Percentiles rank a stretch among this genome's conserved stretches.
These are phyloP conservation scores for Saposhnikovia divaricata DNA, from an alignment of 129 eudicot genomes.

Conservation along the genomic window DNA sequence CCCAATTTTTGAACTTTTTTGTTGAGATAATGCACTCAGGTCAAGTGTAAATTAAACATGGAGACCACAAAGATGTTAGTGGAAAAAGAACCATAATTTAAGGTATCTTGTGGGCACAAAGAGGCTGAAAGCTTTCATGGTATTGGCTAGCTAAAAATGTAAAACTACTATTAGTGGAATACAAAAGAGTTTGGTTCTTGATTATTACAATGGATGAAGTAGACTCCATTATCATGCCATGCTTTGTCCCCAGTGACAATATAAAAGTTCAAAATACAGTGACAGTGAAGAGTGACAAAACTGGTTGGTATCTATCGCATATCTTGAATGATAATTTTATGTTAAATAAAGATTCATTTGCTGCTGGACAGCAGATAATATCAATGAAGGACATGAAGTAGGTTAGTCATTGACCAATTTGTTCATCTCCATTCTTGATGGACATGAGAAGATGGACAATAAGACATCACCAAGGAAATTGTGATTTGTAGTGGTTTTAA, in stretches of 20 bases:
- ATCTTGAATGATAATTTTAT: background rate
- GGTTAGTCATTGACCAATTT: background rate
- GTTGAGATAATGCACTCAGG: background rate
- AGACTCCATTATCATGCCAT: slow-evolving; percentile 17
- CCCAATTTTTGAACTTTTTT: background rate
- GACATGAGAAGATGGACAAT: background rate
- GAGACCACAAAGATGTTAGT: background rate
- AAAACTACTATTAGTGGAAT: background rate
- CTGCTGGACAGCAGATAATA: slow-evolving; percentile 2
- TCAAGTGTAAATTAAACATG: background rate
- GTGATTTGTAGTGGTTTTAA: background rate
- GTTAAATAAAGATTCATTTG: background rate
- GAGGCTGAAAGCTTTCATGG: background rate
- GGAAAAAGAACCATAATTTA: background rate
- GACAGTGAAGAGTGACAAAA: slow-evolving; percentile 10
- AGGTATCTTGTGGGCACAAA: slow-evolving; percentile 4
- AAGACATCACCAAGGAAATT: background rate
- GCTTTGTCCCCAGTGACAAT: slow-evolving; percentile 14
- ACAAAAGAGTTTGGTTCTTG: background rate
- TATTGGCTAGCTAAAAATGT: background rate
- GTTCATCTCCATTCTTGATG: background rate
- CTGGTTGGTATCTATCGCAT: background rate
- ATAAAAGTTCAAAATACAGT: background rate
- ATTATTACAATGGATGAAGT: slow-evolving; percentile 10
- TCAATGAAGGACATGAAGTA: background rate